Evolutionary conservation across 2,329 filamentous ascomycete species (phyloP), one percentile per base, ranked within the genome.

Genomic region (Colletotrichum shisoi): DNA sequence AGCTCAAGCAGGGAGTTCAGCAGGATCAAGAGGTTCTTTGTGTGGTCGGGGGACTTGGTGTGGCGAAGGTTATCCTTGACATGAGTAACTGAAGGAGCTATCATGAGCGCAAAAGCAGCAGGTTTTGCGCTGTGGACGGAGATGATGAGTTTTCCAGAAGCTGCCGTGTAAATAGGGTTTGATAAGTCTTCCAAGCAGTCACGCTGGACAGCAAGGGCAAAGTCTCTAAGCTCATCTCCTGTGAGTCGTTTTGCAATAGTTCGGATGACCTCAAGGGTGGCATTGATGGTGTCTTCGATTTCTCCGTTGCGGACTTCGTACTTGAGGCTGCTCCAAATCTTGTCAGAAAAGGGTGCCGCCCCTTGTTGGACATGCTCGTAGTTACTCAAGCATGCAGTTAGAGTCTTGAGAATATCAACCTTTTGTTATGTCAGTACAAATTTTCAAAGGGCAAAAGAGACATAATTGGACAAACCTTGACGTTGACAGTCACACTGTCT

Each of bases 271-370:
- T 83, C 82, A 17, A 88, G 75, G 0, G 85, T 87, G 3, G 82
- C 82, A 72, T 85, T 83, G 15, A 87, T 84, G 0, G 82, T 82
- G 68, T 87, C 86, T 67, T 84, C 81, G 9, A 85, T 80, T 67
- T 88, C 86, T 13, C 86, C 86, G 61, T 88, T 87, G 40, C 86
- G 83, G 13, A 88, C 86, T 70, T 88, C 86, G 68, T 87, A 88
- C 72, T 88, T 88, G 53, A 88, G 81, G n/a, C 85, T 85, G 37
- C 79, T 79, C 86, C 86, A 88, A 53, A 87, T 81, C 51, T 82
- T 80, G 57, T 82, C 78, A 19, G 80, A 76, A 56, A 83, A 82
- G 0, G 85, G 85, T 1, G 77, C 77, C 15, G 87, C 73, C 9
- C 80, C 83, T 61, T 81, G 76, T 40, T 81, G 76, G 0, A 82